Percentiles rank a stretch among this genome's conserved stretches.
phyloP scores from a whole-genome alignment of 768 basidiomycete genomes.

The Russula vinacea region DNA sequence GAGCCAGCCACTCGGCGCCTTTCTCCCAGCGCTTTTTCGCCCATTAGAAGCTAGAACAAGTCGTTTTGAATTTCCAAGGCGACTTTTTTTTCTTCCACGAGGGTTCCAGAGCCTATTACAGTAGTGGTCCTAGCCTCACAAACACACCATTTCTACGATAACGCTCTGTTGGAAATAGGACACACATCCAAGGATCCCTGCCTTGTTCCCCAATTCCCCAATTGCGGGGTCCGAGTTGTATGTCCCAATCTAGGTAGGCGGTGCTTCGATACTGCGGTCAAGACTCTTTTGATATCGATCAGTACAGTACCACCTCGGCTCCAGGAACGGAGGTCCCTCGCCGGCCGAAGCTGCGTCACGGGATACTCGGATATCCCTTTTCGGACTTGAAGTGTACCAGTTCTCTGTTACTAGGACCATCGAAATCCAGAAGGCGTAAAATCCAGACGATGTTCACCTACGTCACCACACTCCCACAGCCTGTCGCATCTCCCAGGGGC shows the following conservation, averaged over 20 bases:
- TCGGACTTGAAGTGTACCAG: too few relatives aligned
- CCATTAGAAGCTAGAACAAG: background rate
- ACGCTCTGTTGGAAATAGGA: background rate
- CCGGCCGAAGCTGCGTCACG: too few relatives aligned
- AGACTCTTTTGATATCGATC: background rate
- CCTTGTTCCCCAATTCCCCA: background rate
- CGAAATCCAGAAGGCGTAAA: too few relatives aligned
- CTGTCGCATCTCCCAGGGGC: background rate
- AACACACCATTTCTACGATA: background rate
- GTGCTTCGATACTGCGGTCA: background rate
- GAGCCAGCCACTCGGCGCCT: background rate
- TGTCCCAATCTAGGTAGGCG: too few relatives aligned
- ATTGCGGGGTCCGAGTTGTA: background rate
- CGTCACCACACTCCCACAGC: background rate
- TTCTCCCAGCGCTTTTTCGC: slow-evolving; percentile 3
- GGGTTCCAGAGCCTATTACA: background rate
- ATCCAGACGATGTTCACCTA: background rate
- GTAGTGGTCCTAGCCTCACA: background rate
- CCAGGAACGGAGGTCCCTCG: background rate
- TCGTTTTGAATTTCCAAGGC: background rate
- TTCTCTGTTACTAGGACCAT: too few relatives aligned
- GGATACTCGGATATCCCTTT: too few relatives aligned
- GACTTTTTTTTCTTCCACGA: background rate
- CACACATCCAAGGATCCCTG: background rate
- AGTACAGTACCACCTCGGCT: background rate